Base-by-base conservation (phyloP, 2,329 filamentous ascomycete species). In the Colletotrichum lupini region DNA sequence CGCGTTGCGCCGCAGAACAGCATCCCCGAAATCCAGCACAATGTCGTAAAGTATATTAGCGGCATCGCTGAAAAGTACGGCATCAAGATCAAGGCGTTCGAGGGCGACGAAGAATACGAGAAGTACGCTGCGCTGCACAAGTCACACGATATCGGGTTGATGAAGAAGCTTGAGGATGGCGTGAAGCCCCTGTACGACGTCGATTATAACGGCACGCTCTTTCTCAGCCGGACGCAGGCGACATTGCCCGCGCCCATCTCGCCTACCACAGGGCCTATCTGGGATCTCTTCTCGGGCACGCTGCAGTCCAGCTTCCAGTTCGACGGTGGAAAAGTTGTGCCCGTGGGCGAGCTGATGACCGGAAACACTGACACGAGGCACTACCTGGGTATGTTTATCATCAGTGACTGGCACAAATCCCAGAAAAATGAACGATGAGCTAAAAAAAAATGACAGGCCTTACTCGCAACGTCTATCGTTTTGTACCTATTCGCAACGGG, bases 21-120 rank as follows among this genome's bases (percentile, higher is more conserved):
- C 59, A 60, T 73, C 56, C 70, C 67, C 5, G 67, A 73, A 60
- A 73, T 73, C 70, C 70, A 73, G 70, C 70, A 73, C 67, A 73
- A 73, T 2, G 52, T 73, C 32, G 70, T 70, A 26, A 28, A 28
- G 32, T 56, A 73, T 32, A 49, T 70, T 14, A 26, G 32, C 14
- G 35, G 37, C 26, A 73, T 70, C 6, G 70, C 62, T 32, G 67
- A 55, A 12, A 70, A 73, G 56, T 73, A 73, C 60, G 70, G 70
- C 22, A 56, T 73, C 26, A 60, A 59, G 16, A 9, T 73, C 19
- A 62, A 65, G 28, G 70, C 70, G 5, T 73, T 73, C 3, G 35
- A 60, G 60, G 70, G 70, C 22, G 70, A 73, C 8, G 46, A 70
- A 16, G 70, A 55, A 32, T 73, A 73, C 1, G 32, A 61, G 11